Percentiles rank a stretch among this genome's conserved stretches.
Conservation (phyloP, 1,284 basidiomycete species). For the Cryptococcus floricola region DNA sequence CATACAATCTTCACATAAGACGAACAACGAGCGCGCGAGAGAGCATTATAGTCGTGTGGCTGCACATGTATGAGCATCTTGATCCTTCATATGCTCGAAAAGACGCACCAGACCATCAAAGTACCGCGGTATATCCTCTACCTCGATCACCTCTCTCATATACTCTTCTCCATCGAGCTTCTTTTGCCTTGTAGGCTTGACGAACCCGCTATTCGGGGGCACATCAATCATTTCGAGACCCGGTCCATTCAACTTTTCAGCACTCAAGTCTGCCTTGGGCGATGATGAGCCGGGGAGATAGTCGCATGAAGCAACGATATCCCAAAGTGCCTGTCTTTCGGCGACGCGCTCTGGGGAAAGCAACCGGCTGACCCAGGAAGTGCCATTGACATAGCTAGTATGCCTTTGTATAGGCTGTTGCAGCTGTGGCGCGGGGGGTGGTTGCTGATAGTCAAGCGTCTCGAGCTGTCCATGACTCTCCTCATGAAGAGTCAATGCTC, state of each 20-base stretch:
- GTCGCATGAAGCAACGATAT: constrained; percentile 1
- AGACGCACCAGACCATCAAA: background rate
- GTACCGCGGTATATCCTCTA: background rate
- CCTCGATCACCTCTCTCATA: background rate
- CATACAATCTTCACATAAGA: background rate
- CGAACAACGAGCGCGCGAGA: constrained; percentile 1
- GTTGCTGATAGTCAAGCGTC: no score
- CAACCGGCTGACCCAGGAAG: no score
- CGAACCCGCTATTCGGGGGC: background rate
- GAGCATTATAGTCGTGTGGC: constrained; percentile 3
- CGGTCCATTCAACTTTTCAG: background rate
- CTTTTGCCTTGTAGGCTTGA: constrained; percentile 1
- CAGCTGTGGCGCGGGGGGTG: no score
- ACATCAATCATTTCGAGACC: background rate
- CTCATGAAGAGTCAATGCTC: no score
- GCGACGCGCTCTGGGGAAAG: no score
- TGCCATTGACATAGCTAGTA: no score
- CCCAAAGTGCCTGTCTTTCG: constrained; percentile 1
- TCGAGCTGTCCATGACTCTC: no score
- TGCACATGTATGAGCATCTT: background rate
- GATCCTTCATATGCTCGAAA: background rate
- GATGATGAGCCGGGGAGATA: background rate
- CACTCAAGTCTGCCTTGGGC: background rate
- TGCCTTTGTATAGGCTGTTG: no score
- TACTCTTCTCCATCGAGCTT: background rate